These are phyloP conservation scores for Tolypocladium sp. DNA, from an alignment of 2,329 filamentous ascomycete genomes.

Conservation along the genomic window DNA sequence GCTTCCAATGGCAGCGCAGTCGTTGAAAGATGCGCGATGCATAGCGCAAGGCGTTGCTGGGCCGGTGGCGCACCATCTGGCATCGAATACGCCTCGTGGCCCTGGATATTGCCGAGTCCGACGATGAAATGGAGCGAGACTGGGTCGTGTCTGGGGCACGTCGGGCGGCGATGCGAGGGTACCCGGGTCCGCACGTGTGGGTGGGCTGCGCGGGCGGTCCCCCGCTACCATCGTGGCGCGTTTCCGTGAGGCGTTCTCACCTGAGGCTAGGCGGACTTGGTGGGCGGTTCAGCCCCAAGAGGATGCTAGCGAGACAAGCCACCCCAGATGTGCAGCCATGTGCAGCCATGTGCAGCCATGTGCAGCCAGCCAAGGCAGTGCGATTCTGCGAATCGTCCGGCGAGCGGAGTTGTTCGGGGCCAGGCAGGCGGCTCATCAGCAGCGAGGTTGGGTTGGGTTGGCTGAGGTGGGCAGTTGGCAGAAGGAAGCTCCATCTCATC, in stretches of 20 bases:
- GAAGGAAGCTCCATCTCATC: neutral
- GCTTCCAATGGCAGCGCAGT: too few species aligned
- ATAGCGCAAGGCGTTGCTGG: neutral
- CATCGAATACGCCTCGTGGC: neutral
- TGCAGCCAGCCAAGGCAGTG: neutral
- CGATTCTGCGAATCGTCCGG: neutral
- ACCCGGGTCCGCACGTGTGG: neutral
- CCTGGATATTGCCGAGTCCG: neutral
- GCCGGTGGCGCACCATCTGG: neutral
- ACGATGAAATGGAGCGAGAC: neutral
- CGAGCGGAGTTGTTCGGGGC: neutral
- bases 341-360: neutral
- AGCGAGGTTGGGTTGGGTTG: too few species aligned
- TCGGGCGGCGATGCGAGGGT: neutral
- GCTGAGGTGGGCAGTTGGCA: neutral
- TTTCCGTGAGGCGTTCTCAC: neutral
- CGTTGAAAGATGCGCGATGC: neutral
- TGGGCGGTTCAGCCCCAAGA: neutral
- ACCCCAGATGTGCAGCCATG: neutral
- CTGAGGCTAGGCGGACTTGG: neutral
- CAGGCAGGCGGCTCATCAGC: neutral
- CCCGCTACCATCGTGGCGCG: neutral
- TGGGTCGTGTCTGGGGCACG: neutral
- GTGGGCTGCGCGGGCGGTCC: neutral
- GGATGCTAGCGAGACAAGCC: neutral